These are phyloP conservation scores for Sporothrix brasiliensis DNA, from an alignment of 2,329 filamentous ascomycete species.

Conservation along the genomic window DNA sequence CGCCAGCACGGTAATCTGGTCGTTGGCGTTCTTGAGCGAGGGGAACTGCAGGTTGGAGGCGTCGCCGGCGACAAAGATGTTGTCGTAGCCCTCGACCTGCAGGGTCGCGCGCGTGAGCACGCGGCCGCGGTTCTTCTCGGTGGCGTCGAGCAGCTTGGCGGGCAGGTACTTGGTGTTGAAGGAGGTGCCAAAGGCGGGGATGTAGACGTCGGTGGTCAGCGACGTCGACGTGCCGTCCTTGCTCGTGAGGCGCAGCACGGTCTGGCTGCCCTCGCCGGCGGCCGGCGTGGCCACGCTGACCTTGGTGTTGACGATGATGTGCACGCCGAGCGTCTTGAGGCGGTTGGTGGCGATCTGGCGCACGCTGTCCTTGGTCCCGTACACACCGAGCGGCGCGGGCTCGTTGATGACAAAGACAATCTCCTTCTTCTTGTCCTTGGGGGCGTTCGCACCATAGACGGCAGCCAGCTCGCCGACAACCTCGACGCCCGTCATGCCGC, in stretches of 20 bases:
- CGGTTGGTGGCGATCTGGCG: constrained; percentile 46
- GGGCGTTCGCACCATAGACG: constrained; percentile 45
- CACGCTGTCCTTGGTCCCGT: constrained; percentile 43
- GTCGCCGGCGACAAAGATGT: constrained; percentile 42
- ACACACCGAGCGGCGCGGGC: constrained; percentile 46
- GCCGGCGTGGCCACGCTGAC: constrained; percentile 40
- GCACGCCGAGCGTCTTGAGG: constrained; percentile 46
- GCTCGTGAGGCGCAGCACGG: constrained; percentile 21
- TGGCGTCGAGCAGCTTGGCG: constrained; percentile 37
- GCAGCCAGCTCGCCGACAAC: constrained; percentile 56
- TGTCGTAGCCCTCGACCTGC: constrained; percentile 39
- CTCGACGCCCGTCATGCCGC: constrained; percentile 56
- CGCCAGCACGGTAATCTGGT: constrained; percentile 38
- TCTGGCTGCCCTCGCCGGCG: constrained; percentile 11
- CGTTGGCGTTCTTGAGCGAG: constrained; percentile 36
- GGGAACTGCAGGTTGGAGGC: constrained; percentile 39
- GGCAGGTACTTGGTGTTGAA: constrained; percentile 48
- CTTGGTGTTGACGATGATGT: constrained; percentile 47
- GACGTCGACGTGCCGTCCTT: constrained; percentile 27
- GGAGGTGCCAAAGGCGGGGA: constrained; percentile 52
- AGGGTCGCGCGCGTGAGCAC: constrained; percentile 38
- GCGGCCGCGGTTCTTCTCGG: constrained; percentile 30
- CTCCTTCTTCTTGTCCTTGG: constrained; percentile 45
- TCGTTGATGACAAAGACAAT: constrained; percentile 50
- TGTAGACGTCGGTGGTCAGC: constrained; percentile 43